A percentile compares a stretch with the other conserved stretches of the same genome.
Conservation (phyloP, 208 protist genomes). For the Acanthamoeba healyi region DNA sequence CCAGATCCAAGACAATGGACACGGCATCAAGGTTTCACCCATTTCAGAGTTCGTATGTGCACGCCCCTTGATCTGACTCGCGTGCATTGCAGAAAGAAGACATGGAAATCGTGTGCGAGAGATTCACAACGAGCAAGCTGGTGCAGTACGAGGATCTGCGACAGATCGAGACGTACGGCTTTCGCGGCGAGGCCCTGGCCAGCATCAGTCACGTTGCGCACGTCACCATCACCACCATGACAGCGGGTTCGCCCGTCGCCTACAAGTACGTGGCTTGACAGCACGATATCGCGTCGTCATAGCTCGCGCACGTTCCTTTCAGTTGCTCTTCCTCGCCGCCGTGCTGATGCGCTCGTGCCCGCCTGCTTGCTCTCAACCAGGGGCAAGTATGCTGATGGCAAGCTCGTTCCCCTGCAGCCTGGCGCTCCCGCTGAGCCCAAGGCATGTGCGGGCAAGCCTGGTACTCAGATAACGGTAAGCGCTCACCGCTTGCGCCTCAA, state of each 20-base stretch:
- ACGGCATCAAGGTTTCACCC: constrained; percentile 92
- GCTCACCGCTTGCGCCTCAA: too few relatives aligned
- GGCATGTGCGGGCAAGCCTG: constrained; percentile 88
- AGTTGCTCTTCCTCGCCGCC: too few relatives aligned
- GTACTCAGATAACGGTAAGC: constrained; percentile 88
- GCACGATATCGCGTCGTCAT: neutral
- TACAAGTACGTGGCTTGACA: constrained; percentile 83
- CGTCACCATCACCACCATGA: constrained; percentile 90
- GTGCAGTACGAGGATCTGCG: constrained; percentile 90
- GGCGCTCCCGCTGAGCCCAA: constrained; percentile 82
- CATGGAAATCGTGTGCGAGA: constrained; percentile 96
- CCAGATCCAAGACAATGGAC: constrained; percentile 98
- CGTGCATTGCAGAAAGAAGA: constrained; percentile 90
- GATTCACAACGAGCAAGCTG: constrained; percentile 94
- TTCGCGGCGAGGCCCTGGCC: constrained; percentile 93
- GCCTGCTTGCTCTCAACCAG: constrained; percentile 75
- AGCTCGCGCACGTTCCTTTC: constrained; percentile 74
- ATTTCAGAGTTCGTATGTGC: neutral
- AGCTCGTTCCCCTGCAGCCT: constrained; percentile 78
- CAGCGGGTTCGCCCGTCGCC: constrained; percentile 84
- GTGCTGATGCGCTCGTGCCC: too few relatives aligned
- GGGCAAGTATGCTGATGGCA: constrained; percentile 88
- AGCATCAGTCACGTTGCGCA: constrained; percentile 92
- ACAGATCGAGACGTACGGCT: constrained; percentile 95
- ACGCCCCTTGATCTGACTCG: neutral